Evolutionary conservation across 208 protist species (phyloP), one percentile per base, ranked within the genome.

Genomic region (Crithidia bombi): DNA sequence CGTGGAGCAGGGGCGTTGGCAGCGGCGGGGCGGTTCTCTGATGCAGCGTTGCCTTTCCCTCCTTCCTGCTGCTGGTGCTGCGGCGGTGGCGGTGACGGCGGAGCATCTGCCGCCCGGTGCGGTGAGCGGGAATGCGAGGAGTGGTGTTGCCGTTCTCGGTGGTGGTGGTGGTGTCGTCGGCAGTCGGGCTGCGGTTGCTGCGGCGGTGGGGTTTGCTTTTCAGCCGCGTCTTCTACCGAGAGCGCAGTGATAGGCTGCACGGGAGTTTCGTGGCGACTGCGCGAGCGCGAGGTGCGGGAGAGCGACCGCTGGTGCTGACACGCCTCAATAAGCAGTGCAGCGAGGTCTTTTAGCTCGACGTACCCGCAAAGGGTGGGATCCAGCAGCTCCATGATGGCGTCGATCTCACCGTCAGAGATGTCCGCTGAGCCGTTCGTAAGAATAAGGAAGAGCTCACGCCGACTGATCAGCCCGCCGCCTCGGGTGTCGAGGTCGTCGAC

Each of bases 311-410:
- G 59, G 1, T 36, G 39, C 12, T 67, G 59, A 47, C 61, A 68
- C 44, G 55, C 30, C 28, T 68, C 52, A 21, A 75, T 54, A 11
- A 68, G 36, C 23, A 70, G 44, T 30, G 55, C 32, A 32, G 63
- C 70, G 30, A 76, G 55, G 56, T 70, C 46, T 11, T 56, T 70
- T 17, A 76, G 47, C n/a, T n/a, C 35, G 12, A 76, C 30, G 47
- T 61, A 65, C 15, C 70, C 70, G 26, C 63, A 46, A 47, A 67
- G 50, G 28, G 35, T 58, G 11, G 88, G 88, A 51, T 93, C 88
- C 19, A 93, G 75, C 65, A 93, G 33, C 35, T 86, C 69, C 44
- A 93, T 35, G 17, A 88, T 71, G 9, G 88, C 85, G 65, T 88
- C 76, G 14, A 85, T 47, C 61, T 91, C 88, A 35, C 75, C 62